A percentile compares a stretch with the other conserved stretches of the same genome.
Conservation (phyloP, 2,329 filamentous ascomycete genomes). For the Pestalotiopsis fici region DNA sequence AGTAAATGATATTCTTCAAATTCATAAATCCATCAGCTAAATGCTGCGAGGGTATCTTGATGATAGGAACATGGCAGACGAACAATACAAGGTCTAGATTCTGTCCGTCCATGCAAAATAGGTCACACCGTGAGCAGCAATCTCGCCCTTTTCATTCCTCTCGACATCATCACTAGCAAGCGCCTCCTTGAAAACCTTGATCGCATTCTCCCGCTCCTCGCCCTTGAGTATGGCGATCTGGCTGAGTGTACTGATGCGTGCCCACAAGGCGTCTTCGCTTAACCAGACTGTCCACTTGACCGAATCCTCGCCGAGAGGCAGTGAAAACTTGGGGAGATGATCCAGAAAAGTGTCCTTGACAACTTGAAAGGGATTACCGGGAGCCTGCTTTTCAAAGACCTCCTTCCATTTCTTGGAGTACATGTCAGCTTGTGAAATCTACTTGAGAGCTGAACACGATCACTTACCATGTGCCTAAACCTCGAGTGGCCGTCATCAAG, state of each 20-base stretch:
- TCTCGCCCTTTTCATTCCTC: slow-evolving; percentile 61
- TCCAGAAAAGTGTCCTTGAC: slow-evolving; percentile 42
- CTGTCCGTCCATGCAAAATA: slow-evolving; percentile 62
- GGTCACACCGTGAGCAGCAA: slow-evolving; percentile 65
- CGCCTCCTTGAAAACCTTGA: slow-evolving; percentile 53
- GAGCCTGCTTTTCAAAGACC: slow-evolving; percentile 62
- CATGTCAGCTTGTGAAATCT: background rate
- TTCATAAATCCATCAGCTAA: background rate
- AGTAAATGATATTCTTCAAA: background rate
- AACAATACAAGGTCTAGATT: background rate
- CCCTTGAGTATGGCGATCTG: slow-evolving; percentile 64
- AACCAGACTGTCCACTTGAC: slow-evolving; percentile 61
- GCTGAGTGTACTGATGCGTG: slow-evolving; percentile 65
- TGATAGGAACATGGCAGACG: background rate
- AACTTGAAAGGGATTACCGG: slow-evolving; percentile 52
- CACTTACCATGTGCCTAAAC: slow-evolving; percentile 57
- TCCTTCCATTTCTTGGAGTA: slow-evolving; percentile 55
- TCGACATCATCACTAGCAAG: slow-evolving; percentile 54
- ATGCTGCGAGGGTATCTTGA: background rate
- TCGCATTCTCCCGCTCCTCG: slow-evolving; percentile 47
- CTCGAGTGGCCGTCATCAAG: slow-evolving; percentile 61
- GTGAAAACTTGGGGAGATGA: slow-evolving; percentile 52
- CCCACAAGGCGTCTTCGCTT: slow-evolving; percentile 61
- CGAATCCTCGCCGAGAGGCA: slow-evolving; percentile 59
- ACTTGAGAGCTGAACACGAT: background rate